Conservation (phyloP, 371 early-diverging fungal genomes). For the Mucor ambiguus region DNA sequence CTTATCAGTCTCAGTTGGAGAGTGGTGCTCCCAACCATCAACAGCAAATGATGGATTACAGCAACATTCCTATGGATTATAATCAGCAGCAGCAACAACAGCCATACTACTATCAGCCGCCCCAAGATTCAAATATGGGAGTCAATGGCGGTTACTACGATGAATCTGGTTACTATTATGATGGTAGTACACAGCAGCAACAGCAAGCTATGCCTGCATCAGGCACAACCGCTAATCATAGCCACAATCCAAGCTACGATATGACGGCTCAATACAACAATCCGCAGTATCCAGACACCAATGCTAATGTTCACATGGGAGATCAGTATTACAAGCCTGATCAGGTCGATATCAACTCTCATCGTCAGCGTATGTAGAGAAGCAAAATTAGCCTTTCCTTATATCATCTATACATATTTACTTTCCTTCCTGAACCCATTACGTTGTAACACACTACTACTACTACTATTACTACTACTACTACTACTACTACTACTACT, state of each 20-base stretch:
- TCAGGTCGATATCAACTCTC: conserved; percentile 21
- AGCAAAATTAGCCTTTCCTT: neutral
- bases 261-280: conserved; percentile 11
- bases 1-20: conserved; percentile 18
- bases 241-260: conserved; percentile 5
- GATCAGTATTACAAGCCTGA: conserved; percentile 28
- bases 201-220: neutral
- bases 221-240: neutral
- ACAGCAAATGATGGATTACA: neutral
- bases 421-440: neutral
- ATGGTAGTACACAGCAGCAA: conserved; percentile 5
- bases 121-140: neutral
- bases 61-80: conserved; percentile 2
- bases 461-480: neutral
- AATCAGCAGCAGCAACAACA: conserved; percentile 20
- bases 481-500: neutral
- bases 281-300: neutral
- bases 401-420: neutral
- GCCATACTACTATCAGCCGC: conserved; percentile 16
- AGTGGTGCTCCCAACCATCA: neutral
- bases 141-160: conserved; percentile 11
- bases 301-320: conserved; percentile 1
- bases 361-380: conserved; percentile 4
- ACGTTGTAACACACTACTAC: neutral
- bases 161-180: conserved; percentile 24